A percentile compares a stretch with the other conserved stretches of the same genome.
Conservation (phyloP, 73 alveolate genomes). For the Strombidium stylifer region DNA sequence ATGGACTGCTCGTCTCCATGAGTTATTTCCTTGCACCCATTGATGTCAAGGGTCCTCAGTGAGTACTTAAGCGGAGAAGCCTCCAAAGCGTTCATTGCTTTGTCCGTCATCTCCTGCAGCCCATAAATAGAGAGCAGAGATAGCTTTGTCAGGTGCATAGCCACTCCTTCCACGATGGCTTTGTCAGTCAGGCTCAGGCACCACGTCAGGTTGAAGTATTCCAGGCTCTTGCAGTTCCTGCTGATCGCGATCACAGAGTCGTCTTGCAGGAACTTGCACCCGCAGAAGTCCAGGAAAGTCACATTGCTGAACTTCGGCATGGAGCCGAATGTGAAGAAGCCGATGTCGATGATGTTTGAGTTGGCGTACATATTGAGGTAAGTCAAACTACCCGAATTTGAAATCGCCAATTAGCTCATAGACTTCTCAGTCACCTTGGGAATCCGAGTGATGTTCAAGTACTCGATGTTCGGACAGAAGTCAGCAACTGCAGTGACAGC, state of each 20-base stretch:
- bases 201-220: constrained; percentile 45
- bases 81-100: constrained; percentile 13
- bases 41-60: constrained; percentile 31
- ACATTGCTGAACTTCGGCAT: background rate
- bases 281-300: constrained; percentile 33
- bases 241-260: background rate
- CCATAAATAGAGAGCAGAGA: constrained; percentile 30
- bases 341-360: constrained; percentile 15
- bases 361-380: constrained; percentile 40
- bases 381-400: background rate
- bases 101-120: constrained; percentile 28
- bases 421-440: constrained; percentile 20
- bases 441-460: constrained; percentile 39
- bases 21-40: constrained; percentile 43
- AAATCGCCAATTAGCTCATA: background rate
- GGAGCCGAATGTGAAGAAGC: constrained; percentile 1
- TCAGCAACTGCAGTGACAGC: background rate
- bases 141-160: background rate
- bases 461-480: constrained; percentile 12
- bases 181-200: constrained; percentile 38
- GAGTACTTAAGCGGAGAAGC: background rate
- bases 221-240: background rate
- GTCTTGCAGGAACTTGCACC: constrained; percentile 42
- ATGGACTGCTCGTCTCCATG: background rate
- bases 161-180: constrained; percentile 29